Conservation (phyloP, 164 flowering plant genomes). For the Hamamelis virginiana region DNA sequence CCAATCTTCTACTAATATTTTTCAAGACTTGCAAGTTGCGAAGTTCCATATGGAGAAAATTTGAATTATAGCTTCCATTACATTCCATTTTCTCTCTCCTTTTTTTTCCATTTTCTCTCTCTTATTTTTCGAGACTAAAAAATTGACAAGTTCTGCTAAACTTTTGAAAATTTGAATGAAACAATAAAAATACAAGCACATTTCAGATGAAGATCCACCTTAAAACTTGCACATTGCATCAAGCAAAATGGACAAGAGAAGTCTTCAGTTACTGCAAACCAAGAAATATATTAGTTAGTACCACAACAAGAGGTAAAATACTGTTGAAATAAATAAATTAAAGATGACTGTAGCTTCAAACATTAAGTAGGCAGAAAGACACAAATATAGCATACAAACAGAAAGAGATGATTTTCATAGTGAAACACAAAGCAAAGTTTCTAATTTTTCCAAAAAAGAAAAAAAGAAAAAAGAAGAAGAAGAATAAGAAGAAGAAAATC, state of each 20-base stretch:
- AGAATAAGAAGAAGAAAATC: too few species aligned
- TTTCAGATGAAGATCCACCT: constrained; percentile 45
- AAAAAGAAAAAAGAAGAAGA: too few species aligned
- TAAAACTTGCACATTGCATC: constrained; percentile 77
- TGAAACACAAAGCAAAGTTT: too few species aligned
- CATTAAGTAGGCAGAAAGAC: too few species aligned
- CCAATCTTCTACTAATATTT: background rate
- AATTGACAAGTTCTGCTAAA: background rate
- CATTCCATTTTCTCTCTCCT: background rate
- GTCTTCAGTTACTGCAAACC: constrained; percentile 80
- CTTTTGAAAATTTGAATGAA: background rate
- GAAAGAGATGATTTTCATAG: too few species aligned
- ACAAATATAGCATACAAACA: too few species aligned
- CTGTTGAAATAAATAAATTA: too few species aligned
- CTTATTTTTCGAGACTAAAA: background rate
- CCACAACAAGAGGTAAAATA: too few species aligned
- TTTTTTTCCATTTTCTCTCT: background rate
- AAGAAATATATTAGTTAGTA: constrained; percentile 9
- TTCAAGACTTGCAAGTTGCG: background rate
- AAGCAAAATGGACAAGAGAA: constrained; percentile 94
- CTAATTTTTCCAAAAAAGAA: too few species aligned
- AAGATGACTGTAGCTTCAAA: too few species aligned
- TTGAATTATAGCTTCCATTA: background rate
- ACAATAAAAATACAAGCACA: background rate
- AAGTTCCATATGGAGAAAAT: too few species aligned